These are phyloP conservation scores for Petasospora fabianii DNA, from an alignment of 1,139 yeast species.

Conservation along the genomic window DNA sequence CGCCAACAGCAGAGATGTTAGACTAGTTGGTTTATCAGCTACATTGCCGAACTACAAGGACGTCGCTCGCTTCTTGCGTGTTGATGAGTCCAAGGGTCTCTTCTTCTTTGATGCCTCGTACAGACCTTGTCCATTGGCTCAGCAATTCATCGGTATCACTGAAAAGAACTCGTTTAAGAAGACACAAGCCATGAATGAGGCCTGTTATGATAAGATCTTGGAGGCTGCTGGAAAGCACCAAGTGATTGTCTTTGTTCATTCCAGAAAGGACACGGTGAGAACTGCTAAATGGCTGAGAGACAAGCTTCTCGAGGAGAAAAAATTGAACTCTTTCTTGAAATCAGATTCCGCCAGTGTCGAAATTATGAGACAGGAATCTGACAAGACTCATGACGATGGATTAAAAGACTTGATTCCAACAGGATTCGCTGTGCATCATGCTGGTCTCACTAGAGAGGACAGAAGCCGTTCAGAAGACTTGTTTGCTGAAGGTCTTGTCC, in stretches of 20 bases:
- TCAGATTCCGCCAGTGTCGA: conserved; percentile 54
- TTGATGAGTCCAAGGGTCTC: conserved; percentile 43
- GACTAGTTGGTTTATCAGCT: conserved; percentile 89
- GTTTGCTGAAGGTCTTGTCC: conserved; percentile 82
- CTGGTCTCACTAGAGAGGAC: conserved; percentile 76
- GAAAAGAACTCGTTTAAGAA: conserved; percentile 81
- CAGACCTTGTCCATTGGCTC: conserved; percentile 92
- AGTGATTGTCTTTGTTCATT: conserved; percentile 86
- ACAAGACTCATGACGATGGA: conserved; percentile 48
- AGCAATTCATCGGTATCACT: conserved; percentile 82
- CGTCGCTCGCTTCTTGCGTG: conserved; percentile 80
- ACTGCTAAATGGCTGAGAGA: conserved; percentile 77
- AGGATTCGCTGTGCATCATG: conserved; percentile 94
- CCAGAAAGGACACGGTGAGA: conserved; percentile 84
- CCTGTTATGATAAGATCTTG: conserved; percentile 77
- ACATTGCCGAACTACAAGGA: conserved; percentile 89
- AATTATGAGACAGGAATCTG: conserved; percentile 62
- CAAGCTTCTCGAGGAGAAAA: conserved; percentile 54
- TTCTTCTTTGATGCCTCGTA: conserved; percentile 80
- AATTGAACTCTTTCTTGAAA: conserved; percentile 42
- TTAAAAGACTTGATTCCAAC: conserved; percentile 57
- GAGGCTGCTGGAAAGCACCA: conserved; percentile 71
- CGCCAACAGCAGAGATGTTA: conserved; percentile 42
- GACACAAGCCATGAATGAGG: conserved; percentile 82
- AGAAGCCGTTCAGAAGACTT: conserved; percentile 78